These are phyloP conservation scores for Triticum urartu DNA, from an alignment of 176 grass and related monocot genomes.

Conservation along the genomic window DNA sequence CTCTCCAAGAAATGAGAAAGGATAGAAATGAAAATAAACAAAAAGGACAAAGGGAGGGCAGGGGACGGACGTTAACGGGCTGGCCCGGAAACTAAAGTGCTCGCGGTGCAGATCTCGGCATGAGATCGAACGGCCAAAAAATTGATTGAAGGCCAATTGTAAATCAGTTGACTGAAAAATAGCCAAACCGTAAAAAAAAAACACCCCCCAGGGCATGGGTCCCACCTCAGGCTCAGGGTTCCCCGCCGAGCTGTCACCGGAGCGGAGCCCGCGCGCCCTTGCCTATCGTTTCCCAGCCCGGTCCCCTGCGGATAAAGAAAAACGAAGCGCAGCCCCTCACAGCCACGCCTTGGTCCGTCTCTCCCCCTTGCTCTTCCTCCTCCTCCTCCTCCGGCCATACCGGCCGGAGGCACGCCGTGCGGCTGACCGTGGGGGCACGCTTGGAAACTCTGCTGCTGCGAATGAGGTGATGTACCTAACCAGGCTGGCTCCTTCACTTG, in stretches of 20 bases:
- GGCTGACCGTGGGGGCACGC: neutral
- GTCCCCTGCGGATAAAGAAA: constrained; percentile 18
- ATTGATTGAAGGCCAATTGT: no score
- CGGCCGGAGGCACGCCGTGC: neutral
- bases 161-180: no score
- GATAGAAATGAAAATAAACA: no score
- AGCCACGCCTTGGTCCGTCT: neutral
- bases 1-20: no score
- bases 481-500: neutral
- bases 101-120: no score
- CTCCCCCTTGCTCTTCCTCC: neutral
- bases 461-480: neutral
- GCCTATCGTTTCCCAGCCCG: neutral
- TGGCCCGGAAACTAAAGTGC: no score
- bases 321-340: neutral
- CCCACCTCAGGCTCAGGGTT: no score
- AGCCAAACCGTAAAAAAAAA: no score
- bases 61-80: no score
- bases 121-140: no score
- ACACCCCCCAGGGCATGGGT: no score
- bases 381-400: neutral
- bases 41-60: no score
- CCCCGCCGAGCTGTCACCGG: neutral
- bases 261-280: neutral
- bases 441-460: neutral